A percentile compares a stretch with the other conserved stretches of the same genome.
These are phyloP conservation scores for Allium cepa DNA, from an alignment of 106 monocot species.

Conservation along the genomic window DNA sequence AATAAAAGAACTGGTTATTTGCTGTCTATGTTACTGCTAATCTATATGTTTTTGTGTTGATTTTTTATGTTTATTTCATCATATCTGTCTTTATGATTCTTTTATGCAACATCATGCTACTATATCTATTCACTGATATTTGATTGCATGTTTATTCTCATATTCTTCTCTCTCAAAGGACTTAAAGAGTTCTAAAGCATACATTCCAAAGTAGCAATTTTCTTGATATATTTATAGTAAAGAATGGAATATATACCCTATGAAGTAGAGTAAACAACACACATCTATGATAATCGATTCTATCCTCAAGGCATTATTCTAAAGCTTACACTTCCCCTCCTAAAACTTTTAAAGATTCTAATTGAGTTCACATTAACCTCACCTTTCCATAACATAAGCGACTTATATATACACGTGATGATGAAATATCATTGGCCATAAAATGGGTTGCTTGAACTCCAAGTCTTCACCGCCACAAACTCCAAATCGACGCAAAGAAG, in stretches of 20 bases:
- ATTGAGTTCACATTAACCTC: not conserved
- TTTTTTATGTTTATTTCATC: no score
- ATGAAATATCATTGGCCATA: not conserved
- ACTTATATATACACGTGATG: not conserved
- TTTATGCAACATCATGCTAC: no score
- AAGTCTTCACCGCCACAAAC: slow-evolving; percentile 16
- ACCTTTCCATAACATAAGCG: no score
- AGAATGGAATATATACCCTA: slow-evolving; percentile 32
- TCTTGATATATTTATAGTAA: slow-evolving; percentile 11
- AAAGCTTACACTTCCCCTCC: not conserved
- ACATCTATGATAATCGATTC: not conserved
- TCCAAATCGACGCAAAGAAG: slow-evolving; percentile 29
- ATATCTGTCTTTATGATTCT: no score
- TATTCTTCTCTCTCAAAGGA: no score
- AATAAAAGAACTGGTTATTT: no score
- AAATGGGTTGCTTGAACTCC: slow-evolving; percentile 25
- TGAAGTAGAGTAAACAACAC: slow-evolving; percentile 8
- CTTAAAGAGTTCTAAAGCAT: no score
- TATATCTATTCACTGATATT: no score
- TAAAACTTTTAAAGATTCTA: slow-evolving; percentile 7
- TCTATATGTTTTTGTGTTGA: no score
- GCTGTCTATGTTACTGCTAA: no score
- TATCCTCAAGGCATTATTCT: slow-evolving; percentile 28
- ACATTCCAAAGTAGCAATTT: not conserved
- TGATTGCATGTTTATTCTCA: no score